A percentile compares a stretch with the other conserved stretches of the same genome.
phyloP scores from a whole-genome alignment of 495 filamentous ascomycete species.

The Podospora comata region DNA sequence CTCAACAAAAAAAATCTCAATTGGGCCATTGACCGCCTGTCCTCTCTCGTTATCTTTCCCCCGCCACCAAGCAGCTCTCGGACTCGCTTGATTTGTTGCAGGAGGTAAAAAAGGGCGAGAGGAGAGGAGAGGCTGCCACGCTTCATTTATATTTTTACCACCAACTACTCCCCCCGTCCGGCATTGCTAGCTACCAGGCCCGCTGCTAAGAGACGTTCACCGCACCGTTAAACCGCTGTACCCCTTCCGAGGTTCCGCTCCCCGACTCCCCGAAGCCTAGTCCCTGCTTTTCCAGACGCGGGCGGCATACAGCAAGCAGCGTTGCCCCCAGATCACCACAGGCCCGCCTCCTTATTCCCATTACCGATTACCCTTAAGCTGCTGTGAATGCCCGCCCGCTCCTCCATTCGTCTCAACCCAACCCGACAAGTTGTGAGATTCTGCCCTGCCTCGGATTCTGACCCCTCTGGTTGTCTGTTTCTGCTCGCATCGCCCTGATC shows the following conservation, averaged over 20 bases:
- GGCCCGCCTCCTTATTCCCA: not conserved
- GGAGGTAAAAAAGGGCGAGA: not conserved
- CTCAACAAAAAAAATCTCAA: not conserved
- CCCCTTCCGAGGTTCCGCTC: not conserved
- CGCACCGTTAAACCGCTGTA: not conserved
- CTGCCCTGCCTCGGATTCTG: conserved; percentile 5
- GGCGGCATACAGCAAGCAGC: not conserved
- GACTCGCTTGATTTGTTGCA: not conserved
- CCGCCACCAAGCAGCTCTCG: not conserved
- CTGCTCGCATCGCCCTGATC: conserved; percentile 14
- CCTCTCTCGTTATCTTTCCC: not conserved
- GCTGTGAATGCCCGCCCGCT: not conserved
- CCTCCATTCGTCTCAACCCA: not conserved
- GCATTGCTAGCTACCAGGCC: not conserved
- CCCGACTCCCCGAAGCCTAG: not conserved
- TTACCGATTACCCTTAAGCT: not conserved
- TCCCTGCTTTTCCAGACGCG: not conserved
- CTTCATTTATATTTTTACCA: not conserved
- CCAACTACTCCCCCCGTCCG: not conserved
- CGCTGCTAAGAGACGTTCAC: not conserved
- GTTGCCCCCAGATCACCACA: not conserved
- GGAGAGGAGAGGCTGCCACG: not conserved
- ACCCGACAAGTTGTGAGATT: not conserved
- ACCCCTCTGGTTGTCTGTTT: conserved; percentile 9
- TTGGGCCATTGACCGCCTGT: not conserved